These are phyloP conservation scores for Kondoa malvinella DNA, from an alignment of 768 basidiomycete species.

Conservation along the genomic window DNA sequence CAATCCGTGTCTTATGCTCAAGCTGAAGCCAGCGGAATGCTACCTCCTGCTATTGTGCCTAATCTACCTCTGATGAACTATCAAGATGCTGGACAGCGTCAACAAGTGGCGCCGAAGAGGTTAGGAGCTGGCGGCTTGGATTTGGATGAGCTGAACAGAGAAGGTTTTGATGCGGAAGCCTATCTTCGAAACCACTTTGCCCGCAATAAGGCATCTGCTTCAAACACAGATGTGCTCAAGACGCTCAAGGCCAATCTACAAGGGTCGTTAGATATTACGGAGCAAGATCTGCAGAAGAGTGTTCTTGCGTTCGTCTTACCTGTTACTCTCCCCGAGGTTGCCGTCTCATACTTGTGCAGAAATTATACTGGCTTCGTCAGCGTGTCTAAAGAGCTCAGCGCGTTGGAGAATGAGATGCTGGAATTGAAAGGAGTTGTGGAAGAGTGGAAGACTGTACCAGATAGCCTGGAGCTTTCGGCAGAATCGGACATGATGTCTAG, in stretches of 20 bases:
- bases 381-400: slow-evolving; percentile 90
- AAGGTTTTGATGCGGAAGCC: slow-evolving; percentile 41
- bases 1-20: slow-evolving; percentile 3
- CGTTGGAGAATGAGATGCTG: slow-evolving; percentile 91
- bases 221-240: slow-evolving; percentile 35
- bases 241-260: slow-evolving; percentile 65
- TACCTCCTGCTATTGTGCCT: not conserved
- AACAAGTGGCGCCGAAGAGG: not conserved
- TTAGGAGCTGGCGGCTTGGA: not conserved
- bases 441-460: slow-evolving; percentile 93
- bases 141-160: slow-evolving; percentile 12
- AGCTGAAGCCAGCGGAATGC: not conserved
- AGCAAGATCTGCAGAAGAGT: slow-evolving; percentile 65
- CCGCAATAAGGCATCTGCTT: slow-evolving; percentile 24
- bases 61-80: not conserved
- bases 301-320: slow-evolving; percentile 56
- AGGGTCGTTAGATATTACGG: slow-evolving; percentile 52
- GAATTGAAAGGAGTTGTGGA: slow-evolving; percentile 84
- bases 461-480: slow-evolving; percentile 71
- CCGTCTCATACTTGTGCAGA: slow-evolving; percentile 4
- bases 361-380: slow-evolving; percentile 95
- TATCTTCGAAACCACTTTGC: slow-evolving; percentile 44
- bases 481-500: slow-evolving; percentile 36
- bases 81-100: not conserved
- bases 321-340: not conserved